phyloP scores from a whole-genome alignment of 257 asterid species.

The Salvia hispanica region DNA sequence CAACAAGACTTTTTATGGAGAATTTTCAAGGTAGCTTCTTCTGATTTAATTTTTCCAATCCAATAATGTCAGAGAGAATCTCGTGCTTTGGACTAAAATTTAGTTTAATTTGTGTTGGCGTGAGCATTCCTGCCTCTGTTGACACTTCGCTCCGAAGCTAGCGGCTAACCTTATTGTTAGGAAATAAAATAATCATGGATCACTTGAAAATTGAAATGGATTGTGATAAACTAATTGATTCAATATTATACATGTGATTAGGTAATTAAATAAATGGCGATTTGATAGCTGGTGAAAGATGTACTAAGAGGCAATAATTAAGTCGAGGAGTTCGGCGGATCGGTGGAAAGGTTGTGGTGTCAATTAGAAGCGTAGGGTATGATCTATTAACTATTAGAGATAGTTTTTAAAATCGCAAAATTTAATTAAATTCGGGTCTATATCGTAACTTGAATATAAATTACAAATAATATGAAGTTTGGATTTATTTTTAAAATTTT shows the following conservation, averaged over 20 bases:
- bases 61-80: constrained; percentile 35
- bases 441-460: too few species aligned
- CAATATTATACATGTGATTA: neutral
- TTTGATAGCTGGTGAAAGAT: neutral
- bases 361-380: neutral
- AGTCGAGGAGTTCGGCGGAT: neutral
- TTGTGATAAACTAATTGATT: neutral
- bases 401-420: too few species aligned
- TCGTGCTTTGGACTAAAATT: constrained; percentile 1
- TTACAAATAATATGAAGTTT: too few species aligned
- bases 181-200: neutral
- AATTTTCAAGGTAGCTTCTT: constrained; percentile 51
- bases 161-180: constrained; percentile 2
- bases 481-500: too few species aligned
- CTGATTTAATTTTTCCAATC: neutral
- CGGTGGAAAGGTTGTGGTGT: neutral
- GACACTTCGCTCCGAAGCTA: constrained; percentile 32
- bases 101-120: neutral
- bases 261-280: neutral
- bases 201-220: too few species aligned
- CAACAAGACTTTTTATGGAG: constrained; percentile 20
- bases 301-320: neutral
- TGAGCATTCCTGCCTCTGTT: constrained; percentile 18
- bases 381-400: too few species aligned
- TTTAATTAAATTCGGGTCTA: too few species aligned